These are phyloP conservation scores for Phytophthora aleatoria DNA, from an alignment of 352 stramenopile species.

Conservation along the genomic window DNA sequence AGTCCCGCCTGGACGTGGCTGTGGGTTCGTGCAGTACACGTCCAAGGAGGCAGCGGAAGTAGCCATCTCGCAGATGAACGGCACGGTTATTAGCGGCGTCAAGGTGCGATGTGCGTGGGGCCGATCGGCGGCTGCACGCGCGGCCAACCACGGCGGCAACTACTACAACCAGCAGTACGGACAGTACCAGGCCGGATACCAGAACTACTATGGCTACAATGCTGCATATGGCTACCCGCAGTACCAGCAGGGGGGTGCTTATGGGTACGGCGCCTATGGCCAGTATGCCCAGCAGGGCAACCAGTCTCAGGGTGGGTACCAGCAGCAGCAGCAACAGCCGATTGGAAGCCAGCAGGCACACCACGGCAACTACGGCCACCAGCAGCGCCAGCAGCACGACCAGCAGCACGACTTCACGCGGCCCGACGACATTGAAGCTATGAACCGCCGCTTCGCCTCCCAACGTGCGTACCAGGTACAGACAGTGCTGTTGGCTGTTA, in stretches of 20 bases:
- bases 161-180: slow-evolving; percentile 70
- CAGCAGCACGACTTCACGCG: slow-evolving; percentile 73
- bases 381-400: slow-evolving; percentile 43
- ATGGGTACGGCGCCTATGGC: slow-evolving; percentile 60
- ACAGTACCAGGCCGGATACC: slow-evolving; percentile 48
- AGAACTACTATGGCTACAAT: slow-evolving; percentile 71
- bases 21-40: slow-evolving; percentile 91
- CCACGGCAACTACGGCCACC: slow-evolving; percentile 38
- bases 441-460: slow-evolving; percentile 81
- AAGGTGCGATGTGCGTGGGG: slow-evolving; percentile 92
- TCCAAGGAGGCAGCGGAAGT: slow-evolving; percentile 81
- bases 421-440: slow-evolving; percentile 71
- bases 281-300: slow-evolving; percentile 52
- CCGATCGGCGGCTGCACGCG: slow-evolving; percentile 67
- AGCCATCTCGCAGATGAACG: slow-evolving; percentile 91
- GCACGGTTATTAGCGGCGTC: slow-evolving; percentile 70
- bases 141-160: slow-evolving; percentile 24
- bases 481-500: background rate
- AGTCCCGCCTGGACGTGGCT: slow-evolving; percentile 78
- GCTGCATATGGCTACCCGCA: slow-evolving; percentile 51
- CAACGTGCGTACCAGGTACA: slow-evolving; percentile 82
- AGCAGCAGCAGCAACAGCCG: slow-evolving; percentile 39
- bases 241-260: slow-evolving; percentile 41
- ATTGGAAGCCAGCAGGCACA: slow-evolving; percentile 43
- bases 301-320: slow-evolving; percentile 44